Evolutionary conservation across 73 alveolate genomes (phyloP), one percentile per base, ranked within the genome.

Genomic region (Uronychia setigera): DNA sequence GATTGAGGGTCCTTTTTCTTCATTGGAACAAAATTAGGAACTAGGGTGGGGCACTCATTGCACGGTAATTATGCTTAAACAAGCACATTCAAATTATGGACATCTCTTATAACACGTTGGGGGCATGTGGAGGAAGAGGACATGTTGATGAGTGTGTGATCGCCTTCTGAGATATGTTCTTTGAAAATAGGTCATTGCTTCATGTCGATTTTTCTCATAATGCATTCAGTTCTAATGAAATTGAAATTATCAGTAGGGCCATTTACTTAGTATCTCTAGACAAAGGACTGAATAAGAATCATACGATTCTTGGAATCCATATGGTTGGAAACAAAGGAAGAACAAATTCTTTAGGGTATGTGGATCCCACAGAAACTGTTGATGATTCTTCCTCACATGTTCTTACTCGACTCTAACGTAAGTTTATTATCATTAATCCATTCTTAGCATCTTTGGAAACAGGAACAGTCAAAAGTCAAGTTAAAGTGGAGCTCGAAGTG

Each of bases 261-360:
- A n/a, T 46, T 46, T 19, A 46, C 67, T 19, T 46, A 11, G n/a
- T 46, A 46, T 11, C 19, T 5, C n/a, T 5, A 46, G 67, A 83
- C 27, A 75, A 78, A 35, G 95, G 95, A 34, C 80, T 90, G 29
- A 59, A 34, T 26, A 80, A 90, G 1, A 90, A 90, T 74, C 92
- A 90, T 78, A 67, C 80, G 0, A 80, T 90, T 11, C 83, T 90
- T 0, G 95, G 95, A 0, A 84, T 90, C 28, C 95, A 90, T 75
- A 26, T 90, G 80, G 26, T 85, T 27, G 95, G 95, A 13, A 90
- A 90, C 74, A 81, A 82, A 57, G 95, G 92, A 31, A 84, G 58
- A 58, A 85, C 89, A 25, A 92, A 90, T 74, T 74, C 93, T 0
- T 29, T 84, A 19, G 95, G 95, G 34, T 90, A 74, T 60, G 85